Evolutionary conservation across 1,139 yeast species (phyloP).

Genomic region (Scheffersomyces parashehatae): DNA sequence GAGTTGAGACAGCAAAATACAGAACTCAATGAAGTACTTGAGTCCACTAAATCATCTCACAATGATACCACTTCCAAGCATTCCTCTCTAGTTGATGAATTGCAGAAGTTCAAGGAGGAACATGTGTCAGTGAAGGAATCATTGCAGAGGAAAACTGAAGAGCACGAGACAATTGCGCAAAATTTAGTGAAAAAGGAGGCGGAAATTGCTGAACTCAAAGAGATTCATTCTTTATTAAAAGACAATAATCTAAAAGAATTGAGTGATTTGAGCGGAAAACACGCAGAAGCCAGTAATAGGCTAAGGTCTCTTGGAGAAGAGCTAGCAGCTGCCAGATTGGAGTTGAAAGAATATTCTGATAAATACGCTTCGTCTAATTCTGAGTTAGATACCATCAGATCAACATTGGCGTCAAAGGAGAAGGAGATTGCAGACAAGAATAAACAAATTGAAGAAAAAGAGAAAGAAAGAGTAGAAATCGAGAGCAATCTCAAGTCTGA

Average conservation of each 20-base stretch:
- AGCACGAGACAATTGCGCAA: background rate
- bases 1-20: background rate
- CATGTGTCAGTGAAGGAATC: background rate
- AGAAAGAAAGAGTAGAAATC: background rate
- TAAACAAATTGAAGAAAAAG: background rate
- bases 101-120: background rate
- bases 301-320: background rate
- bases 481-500: background rate
- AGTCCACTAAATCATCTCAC: background rate
- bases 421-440: background rate
- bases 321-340: background rate
- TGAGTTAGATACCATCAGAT: background rate
- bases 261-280: background rate
- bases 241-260: background rate
- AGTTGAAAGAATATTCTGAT: background rate
- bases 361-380: background rate
- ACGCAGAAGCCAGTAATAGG: too few species aligned
- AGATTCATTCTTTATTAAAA: background rate
- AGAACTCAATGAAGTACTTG: background rate
- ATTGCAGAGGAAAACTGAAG: slow-evolving; percentile 1
- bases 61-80: background rate
- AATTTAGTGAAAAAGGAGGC: background rate
- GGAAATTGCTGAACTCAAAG: background rate
- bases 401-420: background rate
- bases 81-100: background rate